These are phyloP conservation scores for Alternaria triticimaculans DNA, from an alignment of 2,329 filamentous ascomycete genomes.

Conservation along the genomic window DNA sequence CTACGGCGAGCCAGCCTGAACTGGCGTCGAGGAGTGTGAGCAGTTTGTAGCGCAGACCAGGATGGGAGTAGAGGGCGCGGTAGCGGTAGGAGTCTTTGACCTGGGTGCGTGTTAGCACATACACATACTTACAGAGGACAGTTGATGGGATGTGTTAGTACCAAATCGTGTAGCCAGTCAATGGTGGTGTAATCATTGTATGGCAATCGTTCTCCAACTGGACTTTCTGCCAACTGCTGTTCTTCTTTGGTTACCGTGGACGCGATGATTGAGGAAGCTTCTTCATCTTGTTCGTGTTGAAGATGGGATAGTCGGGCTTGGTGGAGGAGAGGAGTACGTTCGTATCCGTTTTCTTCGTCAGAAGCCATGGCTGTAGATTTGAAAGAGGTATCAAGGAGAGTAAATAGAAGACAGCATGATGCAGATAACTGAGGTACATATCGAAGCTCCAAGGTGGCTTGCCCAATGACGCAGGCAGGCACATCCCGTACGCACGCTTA, in stretches of 20 bases:
- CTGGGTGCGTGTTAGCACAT: constrained; percentile 30
- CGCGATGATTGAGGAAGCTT: constrained; percentile 53
- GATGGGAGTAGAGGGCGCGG: constrained; percentile 53
- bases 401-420: neutral
- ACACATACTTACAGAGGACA: no score
- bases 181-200: constrained; percentile 69
- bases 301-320: constrained; percentile 42
- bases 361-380: constrained; percentile 20
- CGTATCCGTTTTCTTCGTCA: constrained; percentile 35
- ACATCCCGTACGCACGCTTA: constrained; percentile 14
- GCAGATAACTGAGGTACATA: neutral
- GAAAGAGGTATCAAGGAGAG: neutral
- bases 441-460: neutral
- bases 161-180: constrained; percentile 67
- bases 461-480: constrained; percentile 11
- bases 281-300: constrained; percentile 49
- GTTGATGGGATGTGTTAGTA: constrained; percentile 23
- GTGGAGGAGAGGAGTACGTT: constrained; percentile 46
- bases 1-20: constrained; percentile 64
- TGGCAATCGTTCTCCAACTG: constrained; percentile 62
- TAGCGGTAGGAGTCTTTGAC: constrained; percentile 65
- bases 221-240: constrained; percentile 53
- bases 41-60: constrained; percentile 52
- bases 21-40: constrained; percentile 57
- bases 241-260: constrained; percentile 58